A percentile compares a stretch with the other conserved stretches of the same genome.
These are phyloP conservation scores for Dryadomyces sulphureus DNA, from an alignment of 2,329 filamentous ascomycete genomes.

Conservation along the genomic window DNA sequence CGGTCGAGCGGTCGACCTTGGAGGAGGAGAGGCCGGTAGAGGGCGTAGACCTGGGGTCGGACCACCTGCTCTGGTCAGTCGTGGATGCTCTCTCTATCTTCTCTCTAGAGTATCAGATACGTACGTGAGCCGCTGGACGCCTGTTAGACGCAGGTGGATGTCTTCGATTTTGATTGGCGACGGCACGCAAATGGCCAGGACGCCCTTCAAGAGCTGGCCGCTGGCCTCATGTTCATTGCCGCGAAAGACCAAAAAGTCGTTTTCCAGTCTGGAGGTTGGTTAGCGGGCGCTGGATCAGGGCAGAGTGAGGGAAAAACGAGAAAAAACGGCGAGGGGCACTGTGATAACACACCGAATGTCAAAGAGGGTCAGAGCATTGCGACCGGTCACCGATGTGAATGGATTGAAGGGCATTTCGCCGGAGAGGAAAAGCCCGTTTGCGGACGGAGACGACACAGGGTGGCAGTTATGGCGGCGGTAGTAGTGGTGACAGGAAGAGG, in stretches of 20 bases:
- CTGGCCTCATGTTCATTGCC: slow-evolving; percentile 62
- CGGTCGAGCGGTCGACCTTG: slow-evolving; percentile 41
- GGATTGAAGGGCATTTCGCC: slow-evolving; percentile 39
- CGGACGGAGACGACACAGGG: background rate
- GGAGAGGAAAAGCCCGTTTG: background rate
- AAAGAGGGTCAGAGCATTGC: slow-evolving; percentile 37
- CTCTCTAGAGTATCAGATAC: slow-evolving; percentile 17
- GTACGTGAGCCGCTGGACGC: slow-evolving; percentile 54
- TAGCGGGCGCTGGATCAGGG: slow-evolving; percentile 6
- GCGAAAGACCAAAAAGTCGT: slow-evolving; percentile 66
- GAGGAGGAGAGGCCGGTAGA: slow-evolving; percentile 39
- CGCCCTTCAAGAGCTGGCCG: slow-evolving; percentile 59
- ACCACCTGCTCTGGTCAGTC: slow-evolving; percentile 25
- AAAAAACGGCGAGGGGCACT: background rate
- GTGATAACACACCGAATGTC: slow-evolving; percentile 36
- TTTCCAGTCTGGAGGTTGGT: slow-evolving; percentile 69
- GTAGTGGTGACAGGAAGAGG: background rate
- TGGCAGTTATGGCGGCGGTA: background rate
- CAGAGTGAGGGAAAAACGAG: background rate
- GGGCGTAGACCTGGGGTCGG: slow-evolving; percentile 36
- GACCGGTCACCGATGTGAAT: slow-evolving; percentile 35
- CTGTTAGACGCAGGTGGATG: slow-evolving; percentile 55
- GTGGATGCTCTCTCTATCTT: background rate
- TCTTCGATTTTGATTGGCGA: slow-evolving; percentile 57
- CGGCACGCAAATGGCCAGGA: slow-evolving; percentile 58